phyloP scores from a whole-genome alignment of 768 basidiomycete species.

The Amanita pallidorosea region DNA sequence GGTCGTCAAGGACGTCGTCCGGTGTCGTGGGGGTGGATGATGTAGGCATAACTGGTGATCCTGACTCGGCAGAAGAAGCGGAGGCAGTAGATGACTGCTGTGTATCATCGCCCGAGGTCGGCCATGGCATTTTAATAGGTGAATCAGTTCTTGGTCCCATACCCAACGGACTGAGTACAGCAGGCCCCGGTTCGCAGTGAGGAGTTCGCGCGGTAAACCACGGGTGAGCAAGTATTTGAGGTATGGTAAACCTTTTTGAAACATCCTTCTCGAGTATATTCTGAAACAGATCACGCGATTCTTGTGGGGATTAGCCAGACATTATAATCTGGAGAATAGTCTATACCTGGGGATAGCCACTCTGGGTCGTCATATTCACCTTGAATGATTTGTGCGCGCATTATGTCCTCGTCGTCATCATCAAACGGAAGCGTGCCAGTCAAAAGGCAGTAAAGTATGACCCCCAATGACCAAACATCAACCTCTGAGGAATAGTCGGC shows the following conservation, averaged over 20 bases:
- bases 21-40: conserved; percentile 50
- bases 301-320: conserved; percentile 27
- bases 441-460: conserved; percentile 83
- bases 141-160: conserved; percentile 9
- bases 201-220: conserved; percentile 49
- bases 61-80: conserved; percentile 42
- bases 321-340: background rate
- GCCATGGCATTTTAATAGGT: conserved; percentile 14
- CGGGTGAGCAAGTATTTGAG: conserved; percentile 73
- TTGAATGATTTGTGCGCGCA: conserved; percentile 76
- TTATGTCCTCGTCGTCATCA: conserved; percentile 75
- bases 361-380: conserved; percentile 87
- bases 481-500: conserved; percentile 49
- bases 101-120: conserved; percentile 14
- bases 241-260: conserved; percentile 62
- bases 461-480: conserved; percentile 90
- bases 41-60: conserved; percentile 26
- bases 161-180: conserved; percentile 15
- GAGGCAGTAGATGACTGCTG: conserved; percentile 44
- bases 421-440: conserved; percentile 88
- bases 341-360: conserved; percentile 80
- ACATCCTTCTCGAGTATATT: conserved; percentile 73
- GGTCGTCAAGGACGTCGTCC: conserved; percentile 35
- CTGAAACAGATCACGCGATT: conserved; percentile 76
- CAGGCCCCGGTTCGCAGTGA: background rate